phyloP scores from a whole-genome alignment of 2,329 filamentous ascomycete genomes.

The Phialemonium atrogriseum region DNA sequence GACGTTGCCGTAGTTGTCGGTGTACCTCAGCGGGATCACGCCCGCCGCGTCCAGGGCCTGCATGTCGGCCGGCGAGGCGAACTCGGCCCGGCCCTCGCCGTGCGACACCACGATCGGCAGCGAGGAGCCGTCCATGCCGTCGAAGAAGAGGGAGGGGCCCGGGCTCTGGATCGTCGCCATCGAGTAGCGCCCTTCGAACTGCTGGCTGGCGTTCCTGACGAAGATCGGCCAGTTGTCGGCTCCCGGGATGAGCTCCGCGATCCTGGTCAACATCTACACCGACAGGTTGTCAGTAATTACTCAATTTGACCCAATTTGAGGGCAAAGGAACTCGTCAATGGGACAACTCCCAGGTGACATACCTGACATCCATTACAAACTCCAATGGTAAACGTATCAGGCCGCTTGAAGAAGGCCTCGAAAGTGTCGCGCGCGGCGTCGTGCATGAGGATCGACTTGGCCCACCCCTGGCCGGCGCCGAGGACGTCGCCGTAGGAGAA shows the following conservation, averaged over 20 bases:
- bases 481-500: constrained; percentile 88
- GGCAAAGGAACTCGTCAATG: too few relatives aligned
- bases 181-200: constrained; percentile 81
- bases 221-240: constrained; percentile 78
- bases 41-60: constrained; percentile 53
- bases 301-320: too few relatives aligned
- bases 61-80: constrained; percentile 44
- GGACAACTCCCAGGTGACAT: too few relatives aligned
- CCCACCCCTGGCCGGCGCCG: constrained; percentile 94
- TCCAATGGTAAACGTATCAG: constrained; percentile 85
- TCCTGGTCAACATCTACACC: constrained; percentile 76
- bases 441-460: constrained; percentile 85
- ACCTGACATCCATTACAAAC: constrained; percentile 99
- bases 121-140: constrained; percentile 75
- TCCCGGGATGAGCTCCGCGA: constrained; percentile 82
- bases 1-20: constrained; percentile 69
- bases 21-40: constrained; percentile 71
- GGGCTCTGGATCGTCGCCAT: constrained; percentile 63
- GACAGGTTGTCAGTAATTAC: too few relatives aligned
- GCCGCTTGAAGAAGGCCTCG: constrained; percentile 73
- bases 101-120: constrained; percentile 86
- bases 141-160: constrained; percentile 71
- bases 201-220: constrained; percentile 73
- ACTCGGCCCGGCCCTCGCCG: constrained; percentile 78
- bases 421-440: constrained; percentile 69